Evolutionary conservation across 192 early-diverging fungal species (phyloP).

Genomic region (Bifiguratus adelaidae): DNA sequence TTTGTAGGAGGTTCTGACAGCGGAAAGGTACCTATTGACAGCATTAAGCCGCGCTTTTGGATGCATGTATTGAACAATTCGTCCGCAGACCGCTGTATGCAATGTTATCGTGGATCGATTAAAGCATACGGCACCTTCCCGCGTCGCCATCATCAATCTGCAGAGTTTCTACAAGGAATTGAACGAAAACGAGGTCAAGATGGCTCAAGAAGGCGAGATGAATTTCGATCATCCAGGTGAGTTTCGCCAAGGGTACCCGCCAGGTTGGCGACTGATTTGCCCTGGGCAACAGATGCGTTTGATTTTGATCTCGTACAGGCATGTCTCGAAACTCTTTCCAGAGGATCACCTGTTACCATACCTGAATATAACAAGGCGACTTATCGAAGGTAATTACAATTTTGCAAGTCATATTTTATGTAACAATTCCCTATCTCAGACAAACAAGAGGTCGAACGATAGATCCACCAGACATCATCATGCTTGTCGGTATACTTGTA

Average conservation of each 20-base stretch:
- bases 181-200: conserved; percentile 32
- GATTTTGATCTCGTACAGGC: conserved; percentile 60
- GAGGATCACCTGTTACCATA: conserved; percentile 33
- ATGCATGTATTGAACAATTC: not conserved
- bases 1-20: too few species aligned
- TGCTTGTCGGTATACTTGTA: conserved; percentile 70
- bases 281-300: conserved; percentile 40
- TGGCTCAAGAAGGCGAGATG: conserved; percentile 35
- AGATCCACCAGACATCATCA: conserved; percentile 48
- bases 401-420: not conserved
- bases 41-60: too few species aligned
- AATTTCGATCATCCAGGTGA: conserved; percentile 59
- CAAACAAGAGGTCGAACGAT: conserved; percentile 15
- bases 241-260: not conserved
- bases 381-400: conserved; percentile 22
- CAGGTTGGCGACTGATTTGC: not conserved
- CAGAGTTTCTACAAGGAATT: conserved; percentile 59
- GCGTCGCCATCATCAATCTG: conserved; percentile 44
- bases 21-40: too few species aligned
- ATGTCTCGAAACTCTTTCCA: conserved; percentile 35
- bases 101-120: conserved; percentile 19
- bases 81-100: conserved; percentile 24
- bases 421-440: not conserved
- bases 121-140: conserved; percentile 13
- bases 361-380: conserved; percentile 54